Base-by-base conservation (phyloP, 495 filamentous ascomycete genomes). In the Neurospora hispaniola region DNA sequence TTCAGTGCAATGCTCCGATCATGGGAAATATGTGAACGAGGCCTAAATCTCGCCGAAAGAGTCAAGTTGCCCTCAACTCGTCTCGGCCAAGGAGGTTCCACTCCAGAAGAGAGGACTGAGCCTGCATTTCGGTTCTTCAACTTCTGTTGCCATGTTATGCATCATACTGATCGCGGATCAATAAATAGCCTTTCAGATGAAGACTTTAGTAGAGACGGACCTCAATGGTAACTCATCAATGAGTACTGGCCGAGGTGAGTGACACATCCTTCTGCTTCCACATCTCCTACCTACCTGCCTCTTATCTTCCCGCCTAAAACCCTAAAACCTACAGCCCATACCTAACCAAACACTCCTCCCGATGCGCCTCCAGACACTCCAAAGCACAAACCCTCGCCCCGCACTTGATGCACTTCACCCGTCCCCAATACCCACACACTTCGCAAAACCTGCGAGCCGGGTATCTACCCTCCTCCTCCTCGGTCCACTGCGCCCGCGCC, bases 341-440 rank as follows among this genome's bases (percentile, higher is more conserved):
- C 75, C 92, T 85, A 46, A 89, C 83, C 42, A 86, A 80, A 68
- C 86, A 88, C 76, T 88, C 92, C 81, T 94, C 91, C 76, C 92
- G 89, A 85, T 97, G 94, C 59, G 87, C 84, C 75, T 88, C 88
- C 75, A 94, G 88, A 80, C 94, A 97, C 74, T 91, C 90, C 71
- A 97, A 80, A 74, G 93, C 92, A 81, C 94, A 97, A 12, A 91
- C 91, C 75, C 92, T 81, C 71, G 87, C 84, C 43, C 93, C 93
- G 82, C 94, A 97, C 81, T 89, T 94, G 83, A 91, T 88, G 81
- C 94, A 97, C 80, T 87, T 88, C 40, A 94, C 91, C 75, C 91
- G 86, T 2, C 94, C 94, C 94, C 94, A 97, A 80, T 96, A 97
- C 41, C 94, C 94, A 81, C 94, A 97, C 70, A 94, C 90, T 77